Conservation (phyloP, 352 stramenopile species). For the Phytophthora foliorum region DNA sequence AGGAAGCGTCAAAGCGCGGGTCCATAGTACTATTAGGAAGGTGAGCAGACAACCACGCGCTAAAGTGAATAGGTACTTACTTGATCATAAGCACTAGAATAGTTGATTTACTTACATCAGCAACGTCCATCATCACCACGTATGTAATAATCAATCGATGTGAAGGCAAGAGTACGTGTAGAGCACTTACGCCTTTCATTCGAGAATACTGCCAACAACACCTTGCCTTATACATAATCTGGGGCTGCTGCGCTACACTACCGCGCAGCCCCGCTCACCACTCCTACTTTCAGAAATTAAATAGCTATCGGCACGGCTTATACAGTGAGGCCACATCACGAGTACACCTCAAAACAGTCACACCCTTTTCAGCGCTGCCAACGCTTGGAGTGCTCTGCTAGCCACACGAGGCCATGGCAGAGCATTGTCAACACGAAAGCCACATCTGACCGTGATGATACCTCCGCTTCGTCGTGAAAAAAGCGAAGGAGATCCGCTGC, state of each 20-base stretch:
- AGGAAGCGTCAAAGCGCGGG: constrained; percentile 1
- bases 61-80: constrained; percentile 14
- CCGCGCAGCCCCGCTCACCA: constrained; percentile 17
- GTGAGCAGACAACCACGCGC: constrained; percentile 13
- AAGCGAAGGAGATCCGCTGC: constrained; percentile 73
- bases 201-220: constrained; percentile 16
- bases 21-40: constrained; percentile 34
- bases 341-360: constrained; percentile 16
- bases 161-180: too few relatives aligned
- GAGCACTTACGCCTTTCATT: not conserved
- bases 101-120: not conserved
- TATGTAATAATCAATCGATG: too few relatives aligned
- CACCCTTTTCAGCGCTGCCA: constrained; percentile 35
- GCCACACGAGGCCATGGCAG: constrained; percentile 84
- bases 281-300: constrained; percentile 39
- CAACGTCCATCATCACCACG: too few relatives aligned
- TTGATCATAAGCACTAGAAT: constrained; percentile 20
- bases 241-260: constrained; percentile 18
- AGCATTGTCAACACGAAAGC: constrained; percentile 84
- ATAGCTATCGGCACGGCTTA: constrained; percentile 44
- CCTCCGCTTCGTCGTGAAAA: constrained; percentile 81
- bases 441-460: constrained; percentile 75
- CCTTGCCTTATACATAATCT: constrained; percentile 40
- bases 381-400: constrained; percentile 79
- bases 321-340: constrained; percentile 19